Base-by-base conservation (phyloP, 352 stramenopile genomes). In the Thalassiosira tumida region DNA sequence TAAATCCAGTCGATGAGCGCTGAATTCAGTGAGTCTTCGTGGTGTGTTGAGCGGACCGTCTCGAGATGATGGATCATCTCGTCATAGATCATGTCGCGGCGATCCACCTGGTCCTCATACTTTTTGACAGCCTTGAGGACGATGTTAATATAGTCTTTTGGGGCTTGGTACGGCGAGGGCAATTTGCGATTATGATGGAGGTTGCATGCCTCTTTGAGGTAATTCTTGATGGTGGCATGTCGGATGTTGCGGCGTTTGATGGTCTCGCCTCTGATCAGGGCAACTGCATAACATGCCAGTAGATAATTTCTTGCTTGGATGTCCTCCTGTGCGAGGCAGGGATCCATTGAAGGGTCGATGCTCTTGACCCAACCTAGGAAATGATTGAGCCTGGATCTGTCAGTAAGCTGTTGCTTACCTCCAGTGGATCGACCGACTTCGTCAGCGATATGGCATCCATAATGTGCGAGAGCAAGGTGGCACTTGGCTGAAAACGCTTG, bases 71-170 rank as follows among this genome's bases (percentile, higher is more conserved):
- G n/a, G n/a, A 85, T 41, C 84, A 90, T 90, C 4, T 79, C 37
- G 41, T 90, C 84, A 31, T 43, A 29, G n/a, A 90, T 90, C 75
- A 90, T 84, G 1, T 84, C 41, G 1, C 84, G 29, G 15, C 84
- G 74, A 38, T 89, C 54, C n/a, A n/a, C n/a, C n/a, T n/a, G n/a
- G n/a, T n/a, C n/a, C n/a, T 88, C 81, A 59, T 88, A 88, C 24
- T 86, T 86, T 29, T 62, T 77, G 54, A 86, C n/a, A 31, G 79
- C 79, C n/a, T 59, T 54, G 21, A 86, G 26, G 6, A 86, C 41
- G 14, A 54, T 65, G 29, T 4, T 59, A 14, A 86, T 86, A 35
- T 87, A 87, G 59, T 87, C 38, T 4, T 6, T 38, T 5, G 64
- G 64, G 5, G 64, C 64, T 6, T 26, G 4, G 33, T 74, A 74